Evolutionary conservation across 495 filamentous ascomycete genomes (phyloP).

Genomic region (Annulohypoxylon bovei): DNA sequence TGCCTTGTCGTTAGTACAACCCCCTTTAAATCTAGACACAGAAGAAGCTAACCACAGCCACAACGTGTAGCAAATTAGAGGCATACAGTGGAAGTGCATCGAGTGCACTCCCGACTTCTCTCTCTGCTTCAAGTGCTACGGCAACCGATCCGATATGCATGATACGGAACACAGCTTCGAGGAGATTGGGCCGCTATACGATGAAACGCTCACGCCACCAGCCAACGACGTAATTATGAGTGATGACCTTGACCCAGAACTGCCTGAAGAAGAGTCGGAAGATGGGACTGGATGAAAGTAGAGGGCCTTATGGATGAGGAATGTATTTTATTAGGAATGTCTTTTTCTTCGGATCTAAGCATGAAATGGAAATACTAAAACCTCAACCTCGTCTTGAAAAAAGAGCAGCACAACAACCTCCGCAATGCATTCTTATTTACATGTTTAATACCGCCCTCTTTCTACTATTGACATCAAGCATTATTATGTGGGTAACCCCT

Average conservation of each 20-base stretch:
- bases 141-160: not conserved
- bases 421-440: too few relatives aligned
- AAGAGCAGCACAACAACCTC: too few relatives aligned
- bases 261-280: not conserved
- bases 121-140: constrained; percentile 6
- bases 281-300: not conserved
- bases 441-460: too few relatives aligned
- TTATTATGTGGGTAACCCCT: too few relatives aligned
- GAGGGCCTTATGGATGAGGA: too few relatives aligned
- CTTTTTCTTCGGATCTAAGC: too few relatives aligned
- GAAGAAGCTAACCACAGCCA: not conserved
- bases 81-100: constrained; percentile 6
- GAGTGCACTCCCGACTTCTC: not conserved
- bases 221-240: not conserved
- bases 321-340: too few relatives aligned
- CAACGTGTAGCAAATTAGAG: not conserved
- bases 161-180: not conserved
- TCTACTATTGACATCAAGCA: too few relatives aligned
- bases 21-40: not conserved
- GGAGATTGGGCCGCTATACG: not conserved
- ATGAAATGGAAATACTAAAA: too few relatives aligned
- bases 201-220: not conserved
- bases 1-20: not conserved
- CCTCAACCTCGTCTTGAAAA: too few relatives aligned
- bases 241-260: not conserved